Evolutionary conservation across 2,329 filamentous ascomycete genomes (phyloP).

Genomic region (Graphium sp.): DNA sequence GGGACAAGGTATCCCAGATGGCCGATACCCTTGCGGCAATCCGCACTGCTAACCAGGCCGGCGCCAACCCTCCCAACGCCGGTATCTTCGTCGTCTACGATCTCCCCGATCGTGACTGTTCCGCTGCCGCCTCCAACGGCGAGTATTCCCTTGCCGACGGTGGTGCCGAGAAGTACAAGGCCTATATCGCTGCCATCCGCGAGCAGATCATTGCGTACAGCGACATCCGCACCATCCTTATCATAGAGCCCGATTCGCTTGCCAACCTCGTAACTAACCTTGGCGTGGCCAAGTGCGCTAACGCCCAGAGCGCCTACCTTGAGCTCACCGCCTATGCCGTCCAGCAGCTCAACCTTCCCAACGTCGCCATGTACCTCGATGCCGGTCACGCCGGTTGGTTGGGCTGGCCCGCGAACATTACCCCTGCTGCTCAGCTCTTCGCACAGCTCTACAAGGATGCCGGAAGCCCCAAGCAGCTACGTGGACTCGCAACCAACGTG

Average conservation of each 20-base stretch:
- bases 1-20: slow-evolving; percentile 28
- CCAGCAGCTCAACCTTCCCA: slow-evolving; percentile 31
- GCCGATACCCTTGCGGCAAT: slow-evolving; percentile 26
- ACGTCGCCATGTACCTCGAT: slow-evolving; percentile 41
- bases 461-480: slow-evolving; percentile 28
- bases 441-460: slow-evolving; percentile 30
- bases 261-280: slow-evolving; percentile 41
- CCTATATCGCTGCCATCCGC: slow-evolving; percentile 33
- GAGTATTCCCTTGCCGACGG: slow-evolving; percentile 31
- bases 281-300: slow-evolving; percentile 28
- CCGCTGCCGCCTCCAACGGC: slow-evolving; percentile 38
- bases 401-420: slow-evolving; percentile 36
- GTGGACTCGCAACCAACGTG: slow-evolving; percentile 40
- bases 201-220: slow-evolving; percentile 21
- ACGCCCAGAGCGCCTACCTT: slow-evolving; percentile 28
- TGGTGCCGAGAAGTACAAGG: slow-evolving; percentile 35
- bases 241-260: slow-evolving; percentile 42
- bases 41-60: slow-evolving; percentile 16
- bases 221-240: slow-evolving; percentile 23
- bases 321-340: slow-evolving; percentile 33
- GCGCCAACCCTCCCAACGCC: slow-evolving; percentile 18
- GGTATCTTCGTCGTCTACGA: slow-evolving; percentile 38
- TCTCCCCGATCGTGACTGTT: slow-evolving; percentile 40
- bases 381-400: slow-evolving; percentile 42
- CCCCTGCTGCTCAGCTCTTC: slow-evolving; percentile 27